A percentile compares a stretch with the other conserved stretches of the same genome.
Conservation (phyloP, 805 yeast genomes). For the Nakazawaea ernobii region DNA sequence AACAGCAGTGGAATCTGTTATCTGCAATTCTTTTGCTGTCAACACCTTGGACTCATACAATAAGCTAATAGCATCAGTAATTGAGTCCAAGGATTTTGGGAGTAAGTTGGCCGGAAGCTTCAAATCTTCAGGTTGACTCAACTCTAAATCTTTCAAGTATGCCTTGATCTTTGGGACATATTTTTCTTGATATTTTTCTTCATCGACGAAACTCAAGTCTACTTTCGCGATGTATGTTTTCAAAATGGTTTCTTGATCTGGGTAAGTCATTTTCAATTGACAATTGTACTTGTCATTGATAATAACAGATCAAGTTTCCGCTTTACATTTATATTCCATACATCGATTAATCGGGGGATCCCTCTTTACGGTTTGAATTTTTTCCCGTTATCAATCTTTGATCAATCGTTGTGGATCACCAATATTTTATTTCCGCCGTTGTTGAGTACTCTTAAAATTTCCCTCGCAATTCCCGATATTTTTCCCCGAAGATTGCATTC, state of each 20-base stretch:
- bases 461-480: no score
- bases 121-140: constrained; percentile 21
- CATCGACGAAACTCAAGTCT: constrained; percentile 2
- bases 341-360: no score
- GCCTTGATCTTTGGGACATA: constrained; percentile 26
- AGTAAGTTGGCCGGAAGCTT: constrained; percentile 16
- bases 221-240: background rate
- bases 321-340: no score
- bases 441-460: no score
- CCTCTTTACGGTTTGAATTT: no score
- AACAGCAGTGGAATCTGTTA: constrained; percentile 34
- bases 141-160: constrained; percentile 22
- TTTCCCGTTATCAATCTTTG: no score
- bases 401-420: no score
- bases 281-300: no score
- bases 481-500: no score
- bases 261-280: background rate
- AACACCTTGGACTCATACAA: constrained; percentile 10
- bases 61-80: constrained; percentile 26
- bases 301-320: no score
- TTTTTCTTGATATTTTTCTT: background rate
- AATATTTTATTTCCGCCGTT: no score
- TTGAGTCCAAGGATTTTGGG: constrained; percentile 16
- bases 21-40: constrained; percentile 30
- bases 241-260: background rate